These are phyloP conservation scores for Lithocarpus polystachyus DNA, from an alignment of 306 rosid genomes.

Conservation along the genomic window DNA sequence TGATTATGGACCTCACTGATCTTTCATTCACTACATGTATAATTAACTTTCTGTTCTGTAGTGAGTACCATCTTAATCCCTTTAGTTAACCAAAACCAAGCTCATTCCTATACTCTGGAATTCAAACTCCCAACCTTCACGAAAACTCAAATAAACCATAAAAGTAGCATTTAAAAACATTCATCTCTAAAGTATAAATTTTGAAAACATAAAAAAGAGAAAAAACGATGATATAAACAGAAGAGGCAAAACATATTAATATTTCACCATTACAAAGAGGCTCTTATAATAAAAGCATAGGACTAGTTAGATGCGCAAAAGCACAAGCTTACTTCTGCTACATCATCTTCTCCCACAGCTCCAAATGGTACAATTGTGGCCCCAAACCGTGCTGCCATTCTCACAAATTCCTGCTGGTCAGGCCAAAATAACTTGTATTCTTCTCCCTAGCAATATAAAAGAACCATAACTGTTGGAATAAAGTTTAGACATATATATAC, in stretches of 20 bases:
- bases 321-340: conserved; percentile 54
- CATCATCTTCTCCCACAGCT: conserved; percentile 91
- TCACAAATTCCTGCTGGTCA: conserved; percentile 78
- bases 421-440: conserved; percentile 89
- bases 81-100: neutral
- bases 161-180: neutral
- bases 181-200: neutral
- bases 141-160: neutral
- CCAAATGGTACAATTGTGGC: conserved; percentile 97
- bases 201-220: neutral
- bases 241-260: neutral
- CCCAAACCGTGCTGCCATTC: conserved; percentile 94
- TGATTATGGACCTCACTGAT: neutral
- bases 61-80: neutral
- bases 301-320: conserved; percentile 10
- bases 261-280: neutral
- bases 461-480: conserved; percentile 13
- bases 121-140: neutral
- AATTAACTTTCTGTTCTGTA: neutral
- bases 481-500: neutral
- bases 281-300: neutral
- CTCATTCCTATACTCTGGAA: neutral
- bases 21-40: neutral
- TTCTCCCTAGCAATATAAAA: conserved; percentile 63
- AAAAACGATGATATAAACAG: neutral